Evolutionary conservation across 1,284 basidiomycete species (phyloP).

Genomic region (Rhodotorula sp.): DNA sequence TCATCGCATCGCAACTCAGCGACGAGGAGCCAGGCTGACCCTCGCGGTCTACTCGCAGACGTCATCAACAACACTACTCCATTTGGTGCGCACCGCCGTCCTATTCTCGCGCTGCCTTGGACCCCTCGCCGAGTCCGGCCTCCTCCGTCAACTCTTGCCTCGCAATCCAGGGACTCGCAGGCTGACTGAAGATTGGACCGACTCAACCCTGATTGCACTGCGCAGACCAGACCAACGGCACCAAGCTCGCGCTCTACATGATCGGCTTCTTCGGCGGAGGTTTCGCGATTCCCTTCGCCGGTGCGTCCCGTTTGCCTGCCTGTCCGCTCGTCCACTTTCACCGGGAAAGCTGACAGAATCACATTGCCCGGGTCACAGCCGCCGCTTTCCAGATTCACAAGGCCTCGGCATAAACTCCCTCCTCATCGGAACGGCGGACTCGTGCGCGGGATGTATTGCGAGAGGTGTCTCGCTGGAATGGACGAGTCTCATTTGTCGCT

Average conservation of each 20-base stretch:
- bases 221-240: slow-evolving; percentile 23
- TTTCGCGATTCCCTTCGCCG: slow-evolving; percentile 2
- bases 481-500: too few relatives aligned
- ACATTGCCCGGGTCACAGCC: too few relatives aligned
- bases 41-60: neutral
- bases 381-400: slow-evolving; percentile 9
- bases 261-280: slow-evolving; percentile 13
- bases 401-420: slow-evolving; percentile 4
- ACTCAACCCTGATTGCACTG: neutral
- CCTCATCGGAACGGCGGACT: neutral
- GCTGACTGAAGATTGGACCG: neutral
- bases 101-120: too few relatives aligned
- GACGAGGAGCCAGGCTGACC: neutral
- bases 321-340: too few relatives aligned
- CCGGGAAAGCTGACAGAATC: too few relatives aligned
- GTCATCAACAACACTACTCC: slow-evolving; percentile 35
- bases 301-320: neutral
- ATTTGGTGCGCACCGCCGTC: slow-evolving; percentile 9
- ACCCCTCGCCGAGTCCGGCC: neutral
- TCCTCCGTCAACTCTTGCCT: neutral
- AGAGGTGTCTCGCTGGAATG: too few relatives aligned
- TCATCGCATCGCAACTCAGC: neutral
- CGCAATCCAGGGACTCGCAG: too few relatives aligned
- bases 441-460: too few relatives aligned
- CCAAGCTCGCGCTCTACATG: slow-evolving; percentile 20